These are phyloP conservation scores for Tarenaya hassleriana DNA, from an alignment of 345 rosid species.

Conservation along the genomic window DNA sequence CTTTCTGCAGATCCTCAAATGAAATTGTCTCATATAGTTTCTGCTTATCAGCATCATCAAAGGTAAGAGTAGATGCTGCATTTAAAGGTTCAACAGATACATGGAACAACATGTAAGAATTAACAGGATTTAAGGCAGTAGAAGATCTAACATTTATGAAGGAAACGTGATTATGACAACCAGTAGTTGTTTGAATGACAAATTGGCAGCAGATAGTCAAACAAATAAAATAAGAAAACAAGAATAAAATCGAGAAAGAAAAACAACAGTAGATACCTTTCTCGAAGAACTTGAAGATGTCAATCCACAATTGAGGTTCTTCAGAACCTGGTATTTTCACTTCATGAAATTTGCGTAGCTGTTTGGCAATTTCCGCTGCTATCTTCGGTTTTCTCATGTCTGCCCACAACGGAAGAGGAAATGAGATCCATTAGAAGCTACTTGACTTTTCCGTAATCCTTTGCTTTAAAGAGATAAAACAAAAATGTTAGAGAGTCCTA, in stretches of 20 bases:
- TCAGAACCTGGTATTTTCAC: constrained; percentile 82
- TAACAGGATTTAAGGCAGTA: not conserved
- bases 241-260: not conserved
- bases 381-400: constrained; percentile 78
- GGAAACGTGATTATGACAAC: not conserved
- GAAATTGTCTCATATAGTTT: constrained; percentile 59
- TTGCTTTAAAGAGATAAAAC: constrained; percentile 9
- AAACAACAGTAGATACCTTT: constrained; percentile 38
- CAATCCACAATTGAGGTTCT: constrained; percentile 93
- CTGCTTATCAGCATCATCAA: constrained; percentile 65
- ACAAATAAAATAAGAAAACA: not conserved
- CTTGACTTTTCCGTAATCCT: not conserved
- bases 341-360: constrained; percentile 69
- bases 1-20: constrained; percentile 57
- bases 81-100: too few species aligned
- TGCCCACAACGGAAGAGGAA: constrained; percentile 28
- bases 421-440: constrained; percentile 8
- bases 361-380: constrained; percentile 81
- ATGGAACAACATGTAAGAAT: constrained; percentile 19
- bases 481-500: not conserved
- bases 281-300: constrained; percentile 72
- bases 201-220: too few species aligned
- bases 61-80: constrained; percentile 71
- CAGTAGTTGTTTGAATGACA: too few species aligned
- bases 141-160: not conserved